A percentile compares a stretch with the other conserved stretches of the same genome.
Evolutionary conservation across 257 asterid species (phyloP).

Genomic region (Thymus quinquecostatus): DNA sequence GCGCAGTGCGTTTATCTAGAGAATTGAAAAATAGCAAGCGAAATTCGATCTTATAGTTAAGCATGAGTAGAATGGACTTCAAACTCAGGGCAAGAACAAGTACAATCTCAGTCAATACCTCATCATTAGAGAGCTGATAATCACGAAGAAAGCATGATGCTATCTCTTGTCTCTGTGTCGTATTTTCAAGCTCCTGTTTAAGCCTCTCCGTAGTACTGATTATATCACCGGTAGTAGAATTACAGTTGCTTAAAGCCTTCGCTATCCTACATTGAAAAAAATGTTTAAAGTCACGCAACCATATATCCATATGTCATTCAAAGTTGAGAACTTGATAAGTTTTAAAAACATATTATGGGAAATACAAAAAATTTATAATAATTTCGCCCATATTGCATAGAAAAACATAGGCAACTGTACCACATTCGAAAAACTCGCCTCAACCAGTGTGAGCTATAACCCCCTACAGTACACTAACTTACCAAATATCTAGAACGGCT

Average conservation of each 20-base stretch:
- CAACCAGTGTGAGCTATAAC: not conserved
- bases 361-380: not conserved
- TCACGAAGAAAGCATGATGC: constrained; percentile 95
- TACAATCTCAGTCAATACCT: constrained; percentile 49
- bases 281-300: constrained; percentile 20
- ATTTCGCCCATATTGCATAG: not conserved
- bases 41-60: constrained; percentile 24
- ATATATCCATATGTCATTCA: not conserved
- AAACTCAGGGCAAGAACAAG: constrained; percentile 22
- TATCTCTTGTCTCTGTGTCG: constrained; percentile 93
- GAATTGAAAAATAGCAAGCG: constrained; percentile 31
- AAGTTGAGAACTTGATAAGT: not conserved
- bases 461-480: not conserved
- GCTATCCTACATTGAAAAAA: constrained; percentile 66
- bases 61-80: constrained; percentile 17
- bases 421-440: constrained; percentile 18
- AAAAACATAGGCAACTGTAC: not conserved
- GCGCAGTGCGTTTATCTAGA: constrained; percentile 83
- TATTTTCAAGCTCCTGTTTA: constrained; percentile 90
- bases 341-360: not conserved
- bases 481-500: constrained; percentile 14
- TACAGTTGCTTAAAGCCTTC: constrained; percentile 81
- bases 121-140: constrained; percentile 94
- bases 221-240: constrained; percentile 95
- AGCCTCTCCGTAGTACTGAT: constrained; percentile 97